Evolutionary conservation across 2,329 filamentous ascomycete species (phyloP), one percentile per base, ranked within the genome.

Genomic region (Periconia digitata): DNA sequence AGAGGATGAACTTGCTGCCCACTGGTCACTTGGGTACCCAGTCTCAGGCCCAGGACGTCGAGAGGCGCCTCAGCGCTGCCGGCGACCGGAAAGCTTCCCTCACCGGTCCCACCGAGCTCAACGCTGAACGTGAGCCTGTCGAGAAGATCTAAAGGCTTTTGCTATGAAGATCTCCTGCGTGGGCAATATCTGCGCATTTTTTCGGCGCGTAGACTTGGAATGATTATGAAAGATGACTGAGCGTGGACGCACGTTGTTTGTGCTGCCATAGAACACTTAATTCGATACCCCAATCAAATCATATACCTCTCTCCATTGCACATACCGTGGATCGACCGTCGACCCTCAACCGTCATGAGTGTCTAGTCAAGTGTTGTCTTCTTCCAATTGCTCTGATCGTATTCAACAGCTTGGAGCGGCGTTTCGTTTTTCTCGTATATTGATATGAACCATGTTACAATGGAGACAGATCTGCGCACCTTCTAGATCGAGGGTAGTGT

Each of bases 1-100:
- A 72, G n/a, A 21, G 55, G 44, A 64, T 72, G 50, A 72, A 72
- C 59, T 44, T 70, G 60, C 51, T 72, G 41, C 69, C 69, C 5
- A 71, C 67, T 12, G 70, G 68, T 40, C 68, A 71, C 34, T 32
- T 72, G 38, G 66, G 60, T 37, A 70, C 54, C 6, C 40, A 49
- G 8, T 46, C 22, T 7, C 63, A 70, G 53, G 58, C 58, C 29
- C 53, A 51, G 17, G 68, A 71, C 41, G 34, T 71, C 17, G 67
- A 71, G 58, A n/a, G 40, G 3, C 40, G 40, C 13, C n/a, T 20
- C n/a, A 43, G 40, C n/a, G 8, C 34, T 13, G 40, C 40, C 16
- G n/a, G n/a, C 10, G 40, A 34, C n/a, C 32, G 24, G 40, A 18
- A 18, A n/a, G 40, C 23, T 10, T 32, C 27, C 15, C 40, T 32